Base-by-base conservation (phyloP, 371 early-diverging fungal genomes). In the Zychaea mexicana region DNA sequence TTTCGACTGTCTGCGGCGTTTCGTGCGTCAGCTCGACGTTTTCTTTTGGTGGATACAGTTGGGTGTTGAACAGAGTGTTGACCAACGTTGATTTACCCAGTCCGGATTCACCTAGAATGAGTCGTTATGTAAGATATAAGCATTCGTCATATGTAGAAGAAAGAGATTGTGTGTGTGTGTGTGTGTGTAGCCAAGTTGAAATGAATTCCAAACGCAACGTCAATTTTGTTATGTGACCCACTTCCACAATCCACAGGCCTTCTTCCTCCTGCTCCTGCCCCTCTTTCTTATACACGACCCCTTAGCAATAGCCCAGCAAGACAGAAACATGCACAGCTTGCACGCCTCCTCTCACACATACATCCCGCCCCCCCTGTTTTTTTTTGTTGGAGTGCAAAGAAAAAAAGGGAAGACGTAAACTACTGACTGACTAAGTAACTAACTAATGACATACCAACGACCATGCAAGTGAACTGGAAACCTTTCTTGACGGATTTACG, bases 11-110 rank as follows among this genome's bases (percentile, higher is more conserved):
- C 76, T 95, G 94, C 54, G 91, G 90, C 30, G 89, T 87, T 63
- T 95, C 95, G 24, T 83, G 83, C 12, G 92, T 83, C n/a, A 90
- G 88, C 61, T 88, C 91, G 62, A 87, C 85, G 65, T 85, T 76
- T 68, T 94, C 93, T 65, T 86, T 85, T 49, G 84, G 77, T 27
- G 94, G 94, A 81, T 95, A 94, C 36, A 99, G 74, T 60, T 90
- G 83, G 45, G 96, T 90, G 77, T 94, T 94, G 84, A 99, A 99
- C 61, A 99, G 81, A 30, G 99, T 97, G 88, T 98, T 98, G 70
- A 99, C 90, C 52, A 99, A 85, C 9, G 99, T 99, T 9, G 99
- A 95, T 80, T 99, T 96, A 55, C 99, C 99, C 36, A 99, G 86
- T 55, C 99, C 99, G 38, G 96, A 92, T 85, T 97, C 97, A 87